A percentile compares a stretch with the other conserved stretches of the same genome.
Conservation (phyloP, 2,329 filamentous ascomycete species). For the Cordyceps militaris region DNA sequence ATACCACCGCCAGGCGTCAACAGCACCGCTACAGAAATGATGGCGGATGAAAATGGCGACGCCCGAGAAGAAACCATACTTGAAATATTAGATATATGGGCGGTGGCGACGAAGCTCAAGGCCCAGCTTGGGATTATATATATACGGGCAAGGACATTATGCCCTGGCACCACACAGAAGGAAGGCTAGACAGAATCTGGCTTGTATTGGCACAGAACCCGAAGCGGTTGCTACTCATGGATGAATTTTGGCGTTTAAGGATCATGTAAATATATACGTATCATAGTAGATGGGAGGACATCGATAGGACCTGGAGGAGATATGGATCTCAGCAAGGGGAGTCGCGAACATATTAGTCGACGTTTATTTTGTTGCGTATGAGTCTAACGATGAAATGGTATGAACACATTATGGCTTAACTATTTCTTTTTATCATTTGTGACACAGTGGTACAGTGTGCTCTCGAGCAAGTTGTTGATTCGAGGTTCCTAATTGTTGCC, state of each 20-base stretch:
- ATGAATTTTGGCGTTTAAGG: constrained; percentile 14
- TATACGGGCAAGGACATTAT: constrained; percentile 17
- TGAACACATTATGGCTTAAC: constrained; percentile 27
- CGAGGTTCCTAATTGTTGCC: no score
- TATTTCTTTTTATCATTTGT: not conserved
- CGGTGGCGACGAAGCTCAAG: not conserved
- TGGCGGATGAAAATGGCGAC: not conserved
- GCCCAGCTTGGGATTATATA: constrained; percentile 20
- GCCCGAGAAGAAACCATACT: constrained; percentile 20
- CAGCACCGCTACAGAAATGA: not conserved
- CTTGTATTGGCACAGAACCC: constrained; percentile 6
- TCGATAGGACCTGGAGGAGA: constrained; percentile 13
- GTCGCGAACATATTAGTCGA: constrained; percentile 15
- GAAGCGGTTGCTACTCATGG: not conserved
- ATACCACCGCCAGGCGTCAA: not conserved
- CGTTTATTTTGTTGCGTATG: constrained; percentile 22
- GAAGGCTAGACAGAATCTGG: constrained; percentile 8
- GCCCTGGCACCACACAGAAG: not conserved
- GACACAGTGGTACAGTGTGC: not conserved
- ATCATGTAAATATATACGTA: constrained; percentile 21
- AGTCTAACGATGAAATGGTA: constrained; percentile 26
- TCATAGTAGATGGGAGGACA: constrained; percentile 15
- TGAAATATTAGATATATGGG: constrained; percentile 21
- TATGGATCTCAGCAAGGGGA: constrained; percentile 18
- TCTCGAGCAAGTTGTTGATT: no score